A percentile compares a stretch with the other conserved stretches of the same genome.
These are phyloP conservation scores for Coprinopsis sp. DNA, from an alignment of 768 basidiomycete species.

Conservation along the genomic window DNA sequence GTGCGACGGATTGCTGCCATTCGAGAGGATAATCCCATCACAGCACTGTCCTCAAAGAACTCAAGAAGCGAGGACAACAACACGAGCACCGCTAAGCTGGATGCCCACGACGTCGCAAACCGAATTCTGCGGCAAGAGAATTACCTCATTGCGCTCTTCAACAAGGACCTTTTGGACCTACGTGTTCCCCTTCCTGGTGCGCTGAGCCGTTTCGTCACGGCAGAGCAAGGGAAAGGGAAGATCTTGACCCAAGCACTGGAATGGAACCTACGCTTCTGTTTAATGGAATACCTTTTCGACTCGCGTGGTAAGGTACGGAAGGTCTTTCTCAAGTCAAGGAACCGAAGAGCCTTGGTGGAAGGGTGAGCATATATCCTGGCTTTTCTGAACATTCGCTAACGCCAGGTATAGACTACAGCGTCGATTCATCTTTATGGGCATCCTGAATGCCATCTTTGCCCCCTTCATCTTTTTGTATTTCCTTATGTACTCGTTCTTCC, in stretches of 20 bases:
- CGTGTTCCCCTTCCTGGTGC: slow-evolving; percentile 69
- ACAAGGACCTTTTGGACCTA: slow-evolving; percentile 91
- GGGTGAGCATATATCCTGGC: slow-evolving; percentile 47
- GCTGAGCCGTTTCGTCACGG: slow-evolving; percentile 47
- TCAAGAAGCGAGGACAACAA: slow-evolving; percentile 45
- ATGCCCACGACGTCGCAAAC: slow-evolving; percentile 97
- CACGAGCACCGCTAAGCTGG: slow-evolving; percentile 78
- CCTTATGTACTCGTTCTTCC: slow-evolving; percentile 98
- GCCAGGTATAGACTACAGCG: slow-evolving; percentile 55
- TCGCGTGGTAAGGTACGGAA: slow-evolving; percentile 84
- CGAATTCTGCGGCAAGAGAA: slow-evolving; percentile 98
- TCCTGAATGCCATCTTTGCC: slow-evolving; percentile 91
- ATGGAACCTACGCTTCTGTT: slow-evolving; percentile 95
- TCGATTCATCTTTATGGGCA: slow-evolving; percentile 95
- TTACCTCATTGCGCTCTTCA: slow-evolving; percentile 96
- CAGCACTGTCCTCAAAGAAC: slow-evolving; percentile 69
- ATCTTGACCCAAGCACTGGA: slow-evolving; percentile 87
- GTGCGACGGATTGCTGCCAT: slow-evolving; percentile 88
- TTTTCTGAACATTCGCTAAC: background rate
- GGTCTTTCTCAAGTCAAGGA: slow-evolving; percentile 85
- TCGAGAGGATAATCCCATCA: slow-evolving; percentile 89
- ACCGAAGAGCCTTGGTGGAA: slow-evolving; percentile 71
- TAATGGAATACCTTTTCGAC: slow-evolving; percentile 95
- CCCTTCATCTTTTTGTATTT: slow-evolving; percentile 97
- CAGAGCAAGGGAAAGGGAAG: slow-evolving; percentile 63